These are phyloP conservation scores for Colletotrichum melonis DNA, from an alignment of 2,329 filamentous ascomycete genomes.

Conservation along the genomic window DNA sequence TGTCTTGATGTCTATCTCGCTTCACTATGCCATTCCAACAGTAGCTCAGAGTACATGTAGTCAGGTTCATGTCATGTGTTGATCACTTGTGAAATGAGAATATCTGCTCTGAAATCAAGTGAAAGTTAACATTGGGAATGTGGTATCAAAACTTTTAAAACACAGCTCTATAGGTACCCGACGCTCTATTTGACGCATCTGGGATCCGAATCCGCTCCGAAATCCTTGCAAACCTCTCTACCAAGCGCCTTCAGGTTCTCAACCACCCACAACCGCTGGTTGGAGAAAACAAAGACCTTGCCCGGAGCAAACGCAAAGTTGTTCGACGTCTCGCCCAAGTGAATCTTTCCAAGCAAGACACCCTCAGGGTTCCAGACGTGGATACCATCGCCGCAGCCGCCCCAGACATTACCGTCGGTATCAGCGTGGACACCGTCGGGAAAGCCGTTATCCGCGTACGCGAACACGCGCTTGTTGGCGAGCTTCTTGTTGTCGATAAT, in stretches of 20 bases:
- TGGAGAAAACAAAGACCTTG: constrained; percentile 60
- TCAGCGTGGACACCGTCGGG: constrained; percentile 61
- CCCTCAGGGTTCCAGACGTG: constrained; percentile 60
- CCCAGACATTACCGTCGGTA: constrained; percentile 58
- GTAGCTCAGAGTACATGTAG: too few species aligned
- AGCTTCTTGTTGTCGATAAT: constrained; percentile 24
- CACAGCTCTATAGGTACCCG: not conserved
- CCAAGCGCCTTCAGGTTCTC: constrained; percentile 36
- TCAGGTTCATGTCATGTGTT: too few species aligned
- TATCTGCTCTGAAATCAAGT: too few species aligned
- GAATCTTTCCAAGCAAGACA: constrained; percentile 56
- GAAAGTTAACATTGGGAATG: not conserved
- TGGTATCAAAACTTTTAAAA: not conserved
- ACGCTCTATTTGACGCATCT: constrained; percentile 4
- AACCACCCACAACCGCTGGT: constrained; percentile 52
- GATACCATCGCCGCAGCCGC: constrained; percentile 60
- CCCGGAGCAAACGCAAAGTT: constrained; percentile 60
- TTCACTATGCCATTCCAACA: too few species aligned
- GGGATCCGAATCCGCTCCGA: constrained; percentile 32
- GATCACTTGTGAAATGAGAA: too few species aligned
- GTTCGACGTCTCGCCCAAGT: constrained; percentile 53
- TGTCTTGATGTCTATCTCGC: too few species aligned
- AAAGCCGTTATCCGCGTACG: constrained; percentile 57
- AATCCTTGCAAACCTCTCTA: constrained; percentile 39
- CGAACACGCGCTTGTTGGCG: constrained; percentile 60